phyloP scores from a whole-genome alignment of 495 filamentous ascomycete species.

The Aspergillus conjunctus region DNA sequence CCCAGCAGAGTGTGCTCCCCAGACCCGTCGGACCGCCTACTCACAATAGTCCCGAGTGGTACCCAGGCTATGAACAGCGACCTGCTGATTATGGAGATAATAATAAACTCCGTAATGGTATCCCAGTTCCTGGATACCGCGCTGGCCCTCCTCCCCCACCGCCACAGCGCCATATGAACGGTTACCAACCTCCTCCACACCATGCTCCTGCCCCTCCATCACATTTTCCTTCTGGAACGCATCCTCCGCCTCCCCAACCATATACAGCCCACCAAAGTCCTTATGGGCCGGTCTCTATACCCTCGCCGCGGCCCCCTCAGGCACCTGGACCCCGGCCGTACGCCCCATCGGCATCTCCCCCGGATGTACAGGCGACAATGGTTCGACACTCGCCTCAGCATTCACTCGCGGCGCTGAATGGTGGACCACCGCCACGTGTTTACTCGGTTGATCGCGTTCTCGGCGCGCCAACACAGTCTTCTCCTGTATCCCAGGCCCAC shows the following conservation, averaged over 20 bases:
- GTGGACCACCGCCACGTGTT: conserved; percentile 39
- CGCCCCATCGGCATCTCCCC: conserved; percentile 51
- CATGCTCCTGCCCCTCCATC: conserved; percentile 36
- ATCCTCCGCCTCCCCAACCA: conserved; percentile 41
- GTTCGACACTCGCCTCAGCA: conserved; percentile 47
- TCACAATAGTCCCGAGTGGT: conserved; percentile 34
- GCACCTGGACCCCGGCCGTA: conserved; percentile 40
- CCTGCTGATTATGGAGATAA: conserved; percentile 29
- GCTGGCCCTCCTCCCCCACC: conserved; percentile 27
- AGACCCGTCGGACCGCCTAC: conserved; percentile 37
- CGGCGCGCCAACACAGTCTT: conserved; percentile 40
- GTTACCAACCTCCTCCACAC: conserved; percentile 37
- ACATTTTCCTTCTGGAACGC: conserved; percentile 36
- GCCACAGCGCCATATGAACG: conserved; percentile 32
- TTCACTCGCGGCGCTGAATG: conserved; percentile 42
- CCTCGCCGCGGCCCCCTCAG: conserved; percentile 46
- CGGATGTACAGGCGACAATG: conserved; percentile 45
- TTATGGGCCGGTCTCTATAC: conserved; percentile 40
- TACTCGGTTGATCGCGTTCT: conserved; percentile 42
- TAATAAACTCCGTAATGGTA: conserved; percentile 38
- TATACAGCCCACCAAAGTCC: conserved; percentile 47
- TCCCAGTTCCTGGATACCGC: conserved; percentile 37
- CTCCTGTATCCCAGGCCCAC: conserved; percentile 39
- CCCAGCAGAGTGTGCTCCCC: conserved; percentile 33
- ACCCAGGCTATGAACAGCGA: conserved; percentile 42